Conservation (phyloP, 2,329 filamentous ascomycete species). For the Alternaria incomplexa region DNA sequence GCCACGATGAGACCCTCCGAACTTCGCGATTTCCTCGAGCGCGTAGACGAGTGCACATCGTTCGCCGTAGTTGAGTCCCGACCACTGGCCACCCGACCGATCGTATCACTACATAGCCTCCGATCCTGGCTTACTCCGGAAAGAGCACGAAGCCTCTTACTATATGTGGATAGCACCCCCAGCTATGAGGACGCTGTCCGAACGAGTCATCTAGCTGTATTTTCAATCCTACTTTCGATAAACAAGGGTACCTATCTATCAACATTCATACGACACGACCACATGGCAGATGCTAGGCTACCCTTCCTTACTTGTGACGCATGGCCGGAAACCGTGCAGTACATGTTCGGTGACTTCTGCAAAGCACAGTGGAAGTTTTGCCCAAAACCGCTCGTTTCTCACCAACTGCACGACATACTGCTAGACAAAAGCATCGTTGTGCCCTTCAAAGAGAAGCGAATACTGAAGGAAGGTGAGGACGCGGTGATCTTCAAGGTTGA, state of each 20-base stretch:
- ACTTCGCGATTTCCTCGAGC: neutral
- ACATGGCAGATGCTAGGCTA: conserved; percentile 12
- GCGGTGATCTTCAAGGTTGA: conserved; percentile 12
- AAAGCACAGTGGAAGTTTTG: conserved; percentile 24
- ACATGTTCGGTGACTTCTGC: conserved; percentile 16
- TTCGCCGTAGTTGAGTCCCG: fast-evolving
- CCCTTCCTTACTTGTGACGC: conserved; percentile 9
- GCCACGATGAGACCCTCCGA: neutral
- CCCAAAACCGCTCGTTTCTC: neutral
- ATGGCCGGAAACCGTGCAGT: neutral
- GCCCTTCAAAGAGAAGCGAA: conserved; percentile 2
- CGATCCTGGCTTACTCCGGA: neutral
- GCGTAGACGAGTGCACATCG: neutral
- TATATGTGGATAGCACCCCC: neutral
- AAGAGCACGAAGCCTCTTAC: neutral
- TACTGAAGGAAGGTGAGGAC: neutral
- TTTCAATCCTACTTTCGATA: conserved; percentile 22
- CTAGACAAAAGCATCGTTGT: conserved; percentile 6
- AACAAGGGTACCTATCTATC: conserved; percentile 8
- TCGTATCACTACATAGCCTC: conserved; percentile 1
- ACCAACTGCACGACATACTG: neutral
- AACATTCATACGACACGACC: conserved; percentile 5
- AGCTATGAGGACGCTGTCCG: neutral
- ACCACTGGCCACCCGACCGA: neutral
- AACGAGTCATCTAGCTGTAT: conserved; percentile 11